phyloP scores from a whole-genome alignment of 306 rosid genomes.

The Calophaca sinica region DNA sequence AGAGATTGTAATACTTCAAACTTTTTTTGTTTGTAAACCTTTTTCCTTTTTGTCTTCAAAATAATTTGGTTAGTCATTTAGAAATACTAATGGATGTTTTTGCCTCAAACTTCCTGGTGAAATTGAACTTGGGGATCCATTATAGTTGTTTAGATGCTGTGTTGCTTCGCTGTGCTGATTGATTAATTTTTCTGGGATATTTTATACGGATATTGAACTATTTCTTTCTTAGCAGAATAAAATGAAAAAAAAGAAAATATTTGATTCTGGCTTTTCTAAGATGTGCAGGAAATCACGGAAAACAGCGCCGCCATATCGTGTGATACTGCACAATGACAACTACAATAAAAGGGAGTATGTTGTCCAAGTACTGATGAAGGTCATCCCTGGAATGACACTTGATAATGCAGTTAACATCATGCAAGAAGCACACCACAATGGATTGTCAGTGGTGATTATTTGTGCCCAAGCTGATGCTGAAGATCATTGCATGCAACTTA shows the following conservation, averaged over 20 bases:
- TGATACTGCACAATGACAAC: conserved; percentile 82
- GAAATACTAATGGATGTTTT: background rate
- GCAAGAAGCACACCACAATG: conserved; percentile 93
- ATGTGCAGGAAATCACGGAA: conserved; percentile 75
- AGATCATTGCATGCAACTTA: conserved; percentile 88
- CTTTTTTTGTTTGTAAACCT: no score
- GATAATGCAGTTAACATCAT: conserved; percentile 87
- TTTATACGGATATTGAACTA: background rate
- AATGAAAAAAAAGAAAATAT: background rate
- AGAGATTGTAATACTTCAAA: background rate
- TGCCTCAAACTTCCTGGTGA: no score
- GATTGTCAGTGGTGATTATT: conserved; percentile 83
- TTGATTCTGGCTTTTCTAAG: conserved; percentile 48
- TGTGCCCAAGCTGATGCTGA: conserved; percentile 93
- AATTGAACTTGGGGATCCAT: conserved; percentile 3
- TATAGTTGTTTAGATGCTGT: conserved; percentile 1
- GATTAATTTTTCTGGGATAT: no score
- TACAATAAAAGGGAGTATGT: conserved; percentile 87
- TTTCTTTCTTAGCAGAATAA: conserved; percentile 5
- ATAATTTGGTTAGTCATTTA: no score
- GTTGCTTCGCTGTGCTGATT: background rate
- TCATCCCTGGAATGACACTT: conserved; percentile 89
- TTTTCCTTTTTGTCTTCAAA: no score
- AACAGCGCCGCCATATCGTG: conserved; percentile 76
- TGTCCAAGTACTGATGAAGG: conserved; percentile 92